Evolutionary conservation across 1,284 basidiomycete species (phyloP), one percentile per base, ranked within the genome.

Genomic region (Pterulicium gracile): DNA sequence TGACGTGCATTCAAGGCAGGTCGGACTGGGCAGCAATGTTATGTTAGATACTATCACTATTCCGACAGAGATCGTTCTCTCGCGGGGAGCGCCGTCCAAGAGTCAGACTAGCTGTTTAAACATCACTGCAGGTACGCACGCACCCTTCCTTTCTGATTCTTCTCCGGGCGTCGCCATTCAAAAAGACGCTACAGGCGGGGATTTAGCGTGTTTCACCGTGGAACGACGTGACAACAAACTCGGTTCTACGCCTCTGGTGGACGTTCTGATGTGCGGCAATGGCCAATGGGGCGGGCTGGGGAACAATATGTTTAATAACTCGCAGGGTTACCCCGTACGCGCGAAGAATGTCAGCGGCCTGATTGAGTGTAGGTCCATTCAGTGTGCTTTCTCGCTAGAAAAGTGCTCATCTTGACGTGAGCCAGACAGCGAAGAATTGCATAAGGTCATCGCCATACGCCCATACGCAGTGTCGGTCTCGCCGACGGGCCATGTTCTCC

Each of bases 231-330:
- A 67, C 20, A 63, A 61, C 14, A 62, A 61, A 39, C 58, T 65
- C 5, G 60, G 65, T 24, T 61, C 59, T 21, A 74, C 68, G 32
- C 23, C 42, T 7, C 5, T 24, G 5, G 62, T 82, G 14, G 91
- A 96, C 55, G 59, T 95, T 3, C 71, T 93, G 24, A 79, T 88
- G 43, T 85, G 81, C 52, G 94, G 94, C 0, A 90, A 81, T 70
- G 94, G 74, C 15, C 80, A 87, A 60, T 89, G 77, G 63, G 93
- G 94, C 10, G 84, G 87, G 2, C 72, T 97, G 2, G 94, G 93
- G 0, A 92, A 88, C 44, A 72, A 70, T n/a, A 61, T 75, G 40
- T 94, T 79, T 69, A 85, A 73, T 55, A 90, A 79, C 52, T 79
- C 81, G 0, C 83, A 86, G 53, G 75, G 79, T 23, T 70, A 71